Percentiles rank a stretch among this genome's conserved stretches.
These are phyloP conservation scores for Theileria orientalis DNA, from an alignment of 169 alveolate genomes.

Conservation along the genomic window DNA sequence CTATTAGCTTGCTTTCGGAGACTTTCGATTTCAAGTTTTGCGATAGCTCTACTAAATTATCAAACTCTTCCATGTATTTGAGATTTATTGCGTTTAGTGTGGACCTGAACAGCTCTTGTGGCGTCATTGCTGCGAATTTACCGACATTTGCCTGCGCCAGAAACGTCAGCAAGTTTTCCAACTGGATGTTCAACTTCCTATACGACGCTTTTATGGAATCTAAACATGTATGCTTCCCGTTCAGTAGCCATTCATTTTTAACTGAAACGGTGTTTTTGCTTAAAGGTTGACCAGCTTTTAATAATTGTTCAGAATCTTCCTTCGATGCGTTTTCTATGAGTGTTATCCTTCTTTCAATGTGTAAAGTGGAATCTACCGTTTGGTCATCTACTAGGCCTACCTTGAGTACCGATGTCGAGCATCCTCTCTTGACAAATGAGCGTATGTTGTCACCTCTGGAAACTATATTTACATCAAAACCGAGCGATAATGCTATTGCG, in stretches of 20 bases:
- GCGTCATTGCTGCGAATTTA: conserved; percentile 65
- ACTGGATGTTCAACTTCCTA: conserved; percentile 52
- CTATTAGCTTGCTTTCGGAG: conserved; percentile 23
- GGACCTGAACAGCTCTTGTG: conserved; percentile 67
- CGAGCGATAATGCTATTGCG: conserved; percentile 73
- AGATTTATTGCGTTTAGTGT: conserved; percentile 69
- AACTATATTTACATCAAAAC: conserved; percentile 56
- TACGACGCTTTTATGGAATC: conserved; percentile 44
- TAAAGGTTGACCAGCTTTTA: too few relatives aligned
- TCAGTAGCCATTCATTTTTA: conserved; percentile 59
- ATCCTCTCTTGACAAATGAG: conserved; percentile 69
- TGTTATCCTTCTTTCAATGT: conserved; percentile 18
- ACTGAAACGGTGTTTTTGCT: conserved; percentile 12
- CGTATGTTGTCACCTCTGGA: conserved; percentile 66
- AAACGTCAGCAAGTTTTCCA: conserved; percentile 67
- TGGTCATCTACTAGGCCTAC: conserved; percentile 20
- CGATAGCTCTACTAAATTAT: conserved; percentile 30
- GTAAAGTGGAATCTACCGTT: not conserved
- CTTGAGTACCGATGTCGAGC: conserved; percentile 38
- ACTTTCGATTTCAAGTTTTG: conserved; percentile 35
- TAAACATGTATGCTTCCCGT: conserved; percentile 48
- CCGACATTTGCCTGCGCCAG: conserved; percentile 77
- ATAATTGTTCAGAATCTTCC: conserved; percentile 20
- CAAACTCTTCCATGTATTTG: conserved; percentile 28
- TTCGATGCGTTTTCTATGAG: conserved; percentile 19